These are phyloP conservation scores for Colletotrichum shisoi DNA, from an alignment of 2,329 filamentous ascomycete genomes.

Conservation along the genomic window DNA sequence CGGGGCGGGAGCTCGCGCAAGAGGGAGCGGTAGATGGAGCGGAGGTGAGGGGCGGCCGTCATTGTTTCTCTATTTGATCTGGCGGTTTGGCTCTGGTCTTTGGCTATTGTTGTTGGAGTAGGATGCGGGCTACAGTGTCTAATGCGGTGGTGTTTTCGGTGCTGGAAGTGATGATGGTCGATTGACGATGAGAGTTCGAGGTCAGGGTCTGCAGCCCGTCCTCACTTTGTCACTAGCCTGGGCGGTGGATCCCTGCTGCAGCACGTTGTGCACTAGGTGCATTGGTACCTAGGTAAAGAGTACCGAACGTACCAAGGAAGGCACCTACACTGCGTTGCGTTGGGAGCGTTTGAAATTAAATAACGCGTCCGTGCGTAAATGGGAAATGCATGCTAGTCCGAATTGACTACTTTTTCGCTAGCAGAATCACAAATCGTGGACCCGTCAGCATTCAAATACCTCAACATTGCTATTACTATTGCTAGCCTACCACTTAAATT, in stretches of 20 bases:
- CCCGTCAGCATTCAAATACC: no score
- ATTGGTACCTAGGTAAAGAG: no score
- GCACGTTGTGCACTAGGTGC: background rate
- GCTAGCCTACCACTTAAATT: no score
- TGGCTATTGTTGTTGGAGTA: background rate
- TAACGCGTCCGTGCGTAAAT: no score
- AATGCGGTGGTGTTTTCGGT: background rate
- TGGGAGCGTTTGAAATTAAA: no score
- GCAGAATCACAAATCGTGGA: no score
- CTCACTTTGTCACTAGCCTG: background rate
- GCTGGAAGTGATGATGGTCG: background rate
- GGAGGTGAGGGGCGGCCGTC: constrained; percentile 56
- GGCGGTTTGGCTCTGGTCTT: background rate
- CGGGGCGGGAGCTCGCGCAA: constrained; percentile 87
- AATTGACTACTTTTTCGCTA: no score
- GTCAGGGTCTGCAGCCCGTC: constrained; percentile 5
- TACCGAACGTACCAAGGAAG: no score
- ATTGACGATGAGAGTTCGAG: background rate
- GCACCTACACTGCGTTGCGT: no score
- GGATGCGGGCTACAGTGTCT: background rate
- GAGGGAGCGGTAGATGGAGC: constrained; percentile 85
- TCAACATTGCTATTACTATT: no score
- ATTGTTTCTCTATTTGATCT: constrained; percentile 40
- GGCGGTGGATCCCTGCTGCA: background rate
- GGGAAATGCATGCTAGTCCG: no score